phyloP scores from a whole-genome alignment of 2,329 filamentous ascomycete species.

The Xylaria multiplex region DNA sequence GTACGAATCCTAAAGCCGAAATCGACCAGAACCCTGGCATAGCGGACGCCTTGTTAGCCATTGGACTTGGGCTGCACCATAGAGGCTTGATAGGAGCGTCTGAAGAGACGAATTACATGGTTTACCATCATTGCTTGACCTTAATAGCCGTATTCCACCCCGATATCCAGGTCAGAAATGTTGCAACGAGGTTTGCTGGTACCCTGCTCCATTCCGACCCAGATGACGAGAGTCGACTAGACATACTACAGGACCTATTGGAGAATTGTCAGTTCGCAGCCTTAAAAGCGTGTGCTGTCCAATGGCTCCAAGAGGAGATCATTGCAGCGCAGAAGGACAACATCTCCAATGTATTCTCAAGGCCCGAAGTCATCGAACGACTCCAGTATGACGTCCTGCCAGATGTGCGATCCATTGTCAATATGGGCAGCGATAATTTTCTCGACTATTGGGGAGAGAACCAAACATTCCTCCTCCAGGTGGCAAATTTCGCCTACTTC shows the following conservation, averaged over 20 bases:
- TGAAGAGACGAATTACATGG: conserved; percentile 60
- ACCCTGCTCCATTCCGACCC: conserved; percentile 67
- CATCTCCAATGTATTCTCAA: conserved; percentile 57
- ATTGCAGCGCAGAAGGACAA: conserved; percentile 55
- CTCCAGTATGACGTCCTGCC: conserved; percentile 72
- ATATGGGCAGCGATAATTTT: conserved; percentile 55
- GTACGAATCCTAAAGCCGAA: conserved; percentile 58
- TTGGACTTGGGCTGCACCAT: conserved; percentile 68
- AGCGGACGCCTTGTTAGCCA: conserved; percentile 67
- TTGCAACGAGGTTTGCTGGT: conserved; percentile 64
- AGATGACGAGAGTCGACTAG: conserved; percentile 66
- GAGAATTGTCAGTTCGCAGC: conserved; percentile 72
- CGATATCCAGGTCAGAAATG: conserved; percentile 63
- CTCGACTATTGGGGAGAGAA: conserved; percentile 63
- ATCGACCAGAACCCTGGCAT: conserved; percentile 64
- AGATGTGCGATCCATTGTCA: conserved; percentile 59
- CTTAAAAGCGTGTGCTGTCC: conserved; percentile 70
- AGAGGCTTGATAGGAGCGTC: conserved; percentile 55
- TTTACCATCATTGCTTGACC: conserved; percentile 69
- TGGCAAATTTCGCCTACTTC: conserved; percentile 69
- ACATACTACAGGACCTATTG: conserved; percentile 71
- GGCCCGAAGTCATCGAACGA: conserved; percentile 65
- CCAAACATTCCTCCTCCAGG: conserved; percentile 66
- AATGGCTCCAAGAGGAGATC: conserved; percentile 72
- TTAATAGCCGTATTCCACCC: conserved; percentile 68